Percentiles rank a stretch among this genome's conserved stretches.
These are phyloP conservation scores for Schizophyllum commune DNA, from an alignment of 1,284 basidiomycete genomes.

Conservation along the genomic window DNA sequence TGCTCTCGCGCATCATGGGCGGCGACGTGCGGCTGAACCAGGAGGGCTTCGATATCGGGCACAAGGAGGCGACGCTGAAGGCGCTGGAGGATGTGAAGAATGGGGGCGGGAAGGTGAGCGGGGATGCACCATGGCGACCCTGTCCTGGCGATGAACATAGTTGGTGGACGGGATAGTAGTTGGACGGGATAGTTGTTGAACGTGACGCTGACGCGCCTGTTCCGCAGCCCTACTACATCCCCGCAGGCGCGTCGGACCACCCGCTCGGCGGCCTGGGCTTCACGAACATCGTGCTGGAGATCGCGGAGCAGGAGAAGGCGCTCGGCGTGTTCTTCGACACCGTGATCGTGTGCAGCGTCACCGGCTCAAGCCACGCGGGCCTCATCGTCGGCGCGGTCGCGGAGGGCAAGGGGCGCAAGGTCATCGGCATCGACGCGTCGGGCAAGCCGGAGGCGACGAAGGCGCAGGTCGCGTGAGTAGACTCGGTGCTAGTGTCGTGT, in stretches of 20 bases:
- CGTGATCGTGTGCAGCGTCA: slow-evolving; percentile 18
- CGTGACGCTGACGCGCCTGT: not conserved
- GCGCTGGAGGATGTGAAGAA: slow-evolving; percentile 13
- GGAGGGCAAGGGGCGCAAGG: slow-evolving; percentile 7
- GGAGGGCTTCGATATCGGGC: slow-evolving; percentile 19
- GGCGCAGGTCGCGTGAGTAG: slow-evolving; percentile 12
- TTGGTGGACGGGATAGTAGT: no score
- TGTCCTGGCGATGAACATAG: no score
- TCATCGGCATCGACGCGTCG: slow-evolving; percentile 19
- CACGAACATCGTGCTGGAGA: slow-evolving; percentile 18
- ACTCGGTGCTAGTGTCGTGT: no score
- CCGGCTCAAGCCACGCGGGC: slow-evolving; percentile 18
- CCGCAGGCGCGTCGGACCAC: slow-evolving; percentile 20
- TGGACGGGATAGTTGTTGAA: no score
- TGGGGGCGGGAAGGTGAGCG: slow-evolving; percentile 13
- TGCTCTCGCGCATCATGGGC: slow-evolving; percentile 20
- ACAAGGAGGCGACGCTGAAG: slow-evolving; percentile 16
- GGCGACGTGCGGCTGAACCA: slow-evolving; percentile 17
- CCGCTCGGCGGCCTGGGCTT: slow-evolving; percentile 20
- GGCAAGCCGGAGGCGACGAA: slow-evolving; percentile 17
- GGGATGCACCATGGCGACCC: no score
- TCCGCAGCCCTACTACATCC: slow-evolving; percentile 17
- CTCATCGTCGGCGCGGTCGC: slow-evolving; percentile 17
- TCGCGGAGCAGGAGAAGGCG: slow-evolving; percentile 16
- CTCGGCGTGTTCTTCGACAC: slow-evolving; percentile 19